Conservation (phyloP, 2,329 filamentous ascomycete species). For the Cladosporium sp. region DNA sequence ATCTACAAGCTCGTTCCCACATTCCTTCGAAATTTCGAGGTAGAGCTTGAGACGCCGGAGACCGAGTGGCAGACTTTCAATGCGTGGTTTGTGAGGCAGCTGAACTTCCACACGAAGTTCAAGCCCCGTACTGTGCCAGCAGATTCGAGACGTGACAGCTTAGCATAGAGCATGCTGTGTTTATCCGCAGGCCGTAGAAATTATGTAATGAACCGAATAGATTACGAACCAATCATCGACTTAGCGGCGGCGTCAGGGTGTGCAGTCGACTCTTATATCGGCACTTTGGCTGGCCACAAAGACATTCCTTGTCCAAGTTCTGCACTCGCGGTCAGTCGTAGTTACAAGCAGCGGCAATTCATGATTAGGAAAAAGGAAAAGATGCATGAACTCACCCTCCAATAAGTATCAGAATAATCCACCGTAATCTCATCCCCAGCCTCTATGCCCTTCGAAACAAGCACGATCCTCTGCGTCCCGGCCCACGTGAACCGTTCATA, state of each 20-base stretch:
- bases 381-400: constrained; percentile 35
- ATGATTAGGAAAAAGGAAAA: neutral
- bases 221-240: neutral
- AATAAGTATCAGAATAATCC: constrained; percentile 57
- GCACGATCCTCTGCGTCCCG: constrained; percentile 51
- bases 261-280: constrained; percentile 33
- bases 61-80: constrained; percentile 47
- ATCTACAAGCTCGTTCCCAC: constrained; percentile 50
- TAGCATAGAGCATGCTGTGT: neutral
- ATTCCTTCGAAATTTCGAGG: constrained; percentile 63
- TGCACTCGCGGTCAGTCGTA: constrained; percentile 7
- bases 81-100: constrained; percentile 51
- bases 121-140: constrained; percentile 26
- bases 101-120: constrained; percentile 43
- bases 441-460: constrained; percentile 53
- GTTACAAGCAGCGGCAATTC: too few relatives aligned
- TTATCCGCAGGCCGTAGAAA: neutral
- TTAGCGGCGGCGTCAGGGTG: constrained; percentile 3
- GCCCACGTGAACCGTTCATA: constrained; percentile 56
- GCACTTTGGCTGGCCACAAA: constrained; percentile 52
- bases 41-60: constrained; percentile 37
- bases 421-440: constrained; percentile 54
- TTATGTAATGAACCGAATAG: too few relatives aligned
- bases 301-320: constrained; percentile 51
- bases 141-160: constrained; percentile 11